Percentiles rank a stretch among this genome's conserved stretches.
phyloP scores from a whole-genome alignment of 176 grass and related monocot genomes.

The Eragrostis nindensis region DNA sequence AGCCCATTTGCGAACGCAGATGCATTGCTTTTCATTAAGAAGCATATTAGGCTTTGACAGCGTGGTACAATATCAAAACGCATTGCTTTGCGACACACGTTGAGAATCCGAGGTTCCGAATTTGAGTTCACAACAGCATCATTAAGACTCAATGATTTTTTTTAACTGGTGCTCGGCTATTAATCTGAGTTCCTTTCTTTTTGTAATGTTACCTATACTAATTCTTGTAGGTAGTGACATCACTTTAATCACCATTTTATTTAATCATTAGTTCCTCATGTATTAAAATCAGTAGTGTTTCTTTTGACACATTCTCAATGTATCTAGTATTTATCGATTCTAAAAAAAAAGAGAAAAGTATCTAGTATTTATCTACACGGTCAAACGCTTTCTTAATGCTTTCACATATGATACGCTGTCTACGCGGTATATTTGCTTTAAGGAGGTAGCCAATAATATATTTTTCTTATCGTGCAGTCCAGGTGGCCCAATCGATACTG shows the following conservation, averaged over 20 bases:
- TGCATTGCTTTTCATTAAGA: background rate
- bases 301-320: background rate
- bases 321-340: background rate
- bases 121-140: background rate
- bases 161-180: background rate
- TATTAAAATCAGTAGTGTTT: background rate
- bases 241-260: background rate
- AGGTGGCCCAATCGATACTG: constrained; percentile 45
- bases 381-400: background rate
- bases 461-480: constrained; percentile 49
- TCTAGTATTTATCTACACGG: background rate
- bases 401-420: background rate
- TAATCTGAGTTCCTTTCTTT: background rate
- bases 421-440: background rate
- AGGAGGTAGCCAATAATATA: background rate
- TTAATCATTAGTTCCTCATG: background rate
- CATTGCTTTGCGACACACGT: background rate
- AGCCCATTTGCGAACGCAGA: background rate
- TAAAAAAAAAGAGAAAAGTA: no score
- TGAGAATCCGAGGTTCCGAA: no score
- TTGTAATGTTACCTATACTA: background rate
- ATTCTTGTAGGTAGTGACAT: background rate
- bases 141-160: background rate
- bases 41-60: background rate
- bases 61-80: background rate